Evolutionary conservation across 2,329 filamentous ascomycete species (phyloP).

Genomic region (Hymenoscyphus scutula): DNA sequence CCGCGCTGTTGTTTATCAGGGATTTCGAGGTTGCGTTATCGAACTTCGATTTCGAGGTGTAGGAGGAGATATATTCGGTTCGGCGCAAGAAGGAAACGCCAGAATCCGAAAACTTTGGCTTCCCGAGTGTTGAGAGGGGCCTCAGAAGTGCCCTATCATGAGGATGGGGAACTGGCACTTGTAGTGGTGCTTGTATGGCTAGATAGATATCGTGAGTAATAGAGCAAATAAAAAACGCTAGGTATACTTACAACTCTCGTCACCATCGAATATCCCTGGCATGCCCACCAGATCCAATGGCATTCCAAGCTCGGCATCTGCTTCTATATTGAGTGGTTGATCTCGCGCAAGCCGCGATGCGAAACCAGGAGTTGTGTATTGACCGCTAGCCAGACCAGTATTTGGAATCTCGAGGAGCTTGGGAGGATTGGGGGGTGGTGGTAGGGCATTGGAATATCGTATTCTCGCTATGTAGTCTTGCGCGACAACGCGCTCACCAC

Average conservation of each 20-base stretch:
- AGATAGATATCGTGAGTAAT: conserved; percentile 26
- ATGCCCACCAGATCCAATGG: conserved; percentile 92
- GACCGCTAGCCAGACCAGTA: conserved; percentile 78
- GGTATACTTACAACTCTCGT: conserved; percentile 75
- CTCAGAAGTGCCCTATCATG: conserved; percentile 82
- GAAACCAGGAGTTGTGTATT: conserved; percentile 89
- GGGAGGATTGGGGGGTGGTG: conserved; percentile 88
- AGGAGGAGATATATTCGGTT: conserved; percentile 87
- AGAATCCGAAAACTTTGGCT: conserved; percentile 71
- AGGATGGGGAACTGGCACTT: conserved; percentile 71
- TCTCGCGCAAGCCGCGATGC: conserved; percentile 85
- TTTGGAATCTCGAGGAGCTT: conserved; percentile 98
- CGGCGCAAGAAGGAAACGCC: conserved; percentile 91
- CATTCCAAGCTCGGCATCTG: conserved; percentile 97
- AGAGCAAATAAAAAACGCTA: conserved; percentile 14
- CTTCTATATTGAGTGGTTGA: conserved; percentile 93
- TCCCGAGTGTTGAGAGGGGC: conserved; percentile 79
- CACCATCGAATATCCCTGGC: conserved; percentile 90
- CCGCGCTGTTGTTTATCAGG: conserved; percentile 42
- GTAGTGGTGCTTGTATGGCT: conserved; percentile 80
- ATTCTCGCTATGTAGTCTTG: conserved; percentile 98
- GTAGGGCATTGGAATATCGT: conserved; percentile 92
- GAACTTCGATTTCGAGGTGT: conserved; percentile 47
- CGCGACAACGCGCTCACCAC: conserved; percentile 58
- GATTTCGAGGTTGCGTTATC: conserved; percentile 54